Percentiles rank a stretch among this genome's conserved stretches.
Evolutionary conservation across 2,329 filamentous ascomycete genomes (phyloP).

Genomic region (Hypoxylon sp.): DNA sequence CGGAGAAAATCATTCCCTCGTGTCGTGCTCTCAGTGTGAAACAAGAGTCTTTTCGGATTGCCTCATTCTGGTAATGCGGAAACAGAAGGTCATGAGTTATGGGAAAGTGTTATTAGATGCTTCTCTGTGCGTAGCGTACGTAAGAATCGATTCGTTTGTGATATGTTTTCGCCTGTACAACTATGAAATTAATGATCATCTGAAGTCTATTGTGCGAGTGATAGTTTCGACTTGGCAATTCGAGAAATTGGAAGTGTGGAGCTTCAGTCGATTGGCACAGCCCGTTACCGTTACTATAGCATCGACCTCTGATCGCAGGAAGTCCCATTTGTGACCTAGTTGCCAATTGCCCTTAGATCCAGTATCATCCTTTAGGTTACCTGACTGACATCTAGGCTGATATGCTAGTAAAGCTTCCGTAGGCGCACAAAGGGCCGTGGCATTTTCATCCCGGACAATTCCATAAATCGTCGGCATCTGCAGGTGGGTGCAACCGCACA

Average conservation of each 20-base stretch:
- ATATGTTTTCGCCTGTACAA: too few species aligned
- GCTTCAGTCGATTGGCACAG: not conserved
- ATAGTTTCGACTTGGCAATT: not conserved
- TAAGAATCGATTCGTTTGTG: too few species aligned
- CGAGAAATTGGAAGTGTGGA: not conserved
- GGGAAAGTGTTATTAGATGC: not conserved
- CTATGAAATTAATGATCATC: not conserved
- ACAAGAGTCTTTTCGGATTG: not conserved
- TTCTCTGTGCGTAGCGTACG: not conserved
- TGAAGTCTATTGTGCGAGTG: not conserved
- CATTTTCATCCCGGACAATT: not conserved
- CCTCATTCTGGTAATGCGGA: not conserved
- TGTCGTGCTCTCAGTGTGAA: constrained; percentile 12
- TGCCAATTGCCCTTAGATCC: not conserved
- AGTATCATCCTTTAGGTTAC: not conserved
- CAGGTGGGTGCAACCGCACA: not conserved
- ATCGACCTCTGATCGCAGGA: not conserved
- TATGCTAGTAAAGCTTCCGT: not conserved
- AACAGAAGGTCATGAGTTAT: too few species aligned
- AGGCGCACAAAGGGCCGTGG: not conserved
- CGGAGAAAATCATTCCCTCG: constrained; percentile 3
- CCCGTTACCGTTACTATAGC: too few species aligned
- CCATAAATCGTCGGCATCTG: not conserved
- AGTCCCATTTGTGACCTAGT: not conserved
- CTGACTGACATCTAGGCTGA: not conserved